Evolutionary conservation across 306 rosid genomes (phyloP).

Genomic region (Rosa multiflora): DNA sequence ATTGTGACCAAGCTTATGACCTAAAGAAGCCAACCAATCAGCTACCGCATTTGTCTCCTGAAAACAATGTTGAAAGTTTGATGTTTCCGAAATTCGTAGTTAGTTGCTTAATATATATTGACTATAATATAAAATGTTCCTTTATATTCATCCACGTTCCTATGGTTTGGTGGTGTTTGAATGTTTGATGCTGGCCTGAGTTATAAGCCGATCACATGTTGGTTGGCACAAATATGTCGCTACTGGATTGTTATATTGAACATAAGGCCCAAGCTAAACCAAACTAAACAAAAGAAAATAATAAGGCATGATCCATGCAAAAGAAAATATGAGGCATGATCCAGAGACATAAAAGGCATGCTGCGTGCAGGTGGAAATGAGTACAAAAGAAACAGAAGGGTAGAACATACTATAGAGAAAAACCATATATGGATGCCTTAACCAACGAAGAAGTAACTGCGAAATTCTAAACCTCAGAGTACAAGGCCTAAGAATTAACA

Average conservation of each 20-base stretch:
- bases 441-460: not conserved
- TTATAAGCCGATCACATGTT: not conserved
- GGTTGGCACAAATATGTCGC: not conserved
- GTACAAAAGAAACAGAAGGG: not conserved
- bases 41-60: not conserved
- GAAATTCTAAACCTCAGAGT: not conserved
- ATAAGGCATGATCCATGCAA: not conserved
- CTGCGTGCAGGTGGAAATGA: not conserved
- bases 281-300: not conserved
- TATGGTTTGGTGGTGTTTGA: not conserved
- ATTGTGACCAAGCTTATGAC: too few relatives aligned
- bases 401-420: not conserved
- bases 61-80: not conserved
- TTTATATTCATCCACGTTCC: not conserved
- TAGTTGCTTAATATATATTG: not conserved
- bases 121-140: not conserved
- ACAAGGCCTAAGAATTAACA: not conserved
- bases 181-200: not conserved
- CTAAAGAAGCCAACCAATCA: too few relatives aligned
- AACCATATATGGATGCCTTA: not conserved
- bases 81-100: not conserved
- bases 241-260: not conserved
- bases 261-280: not conserved
- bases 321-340: not conserved
- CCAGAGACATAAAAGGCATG: not conserved